A percentile compares a stretch with the other conserved stretches of the same genome.
Conservation (phyloP, 1,284 basidiomycete species). For the Ustilago bromivora region DNA sequence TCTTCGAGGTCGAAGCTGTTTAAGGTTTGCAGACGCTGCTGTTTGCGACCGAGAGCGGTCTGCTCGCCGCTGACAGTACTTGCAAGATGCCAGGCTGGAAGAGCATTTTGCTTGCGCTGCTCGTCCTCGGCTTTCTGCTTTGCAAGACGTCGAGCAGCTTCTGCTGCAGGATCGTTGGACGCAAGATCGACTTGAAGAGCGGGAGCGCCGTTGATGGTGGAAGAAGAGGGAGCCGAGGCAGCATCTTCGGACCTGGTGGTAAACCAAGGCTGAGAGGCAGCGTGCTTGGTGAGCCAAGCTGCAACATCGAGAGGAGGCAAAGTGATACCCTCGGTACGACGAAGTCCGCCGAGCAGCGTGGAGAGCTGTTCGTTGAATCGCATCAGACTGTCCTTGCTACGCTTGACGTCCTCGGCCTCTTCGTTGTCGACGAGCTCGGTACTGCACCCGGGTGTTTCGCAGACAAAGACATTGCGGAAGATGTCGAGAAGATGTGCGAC, state of each 20-base stretch:
- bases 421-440: constrained; percentile 90
- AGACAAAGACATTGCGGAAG: constrained; percentile 70
- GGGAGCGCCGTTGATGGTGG: constrained; percentile 38
- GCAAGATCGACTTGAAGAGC: constrained; percentile 64
- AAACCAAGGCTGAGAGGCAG: constrained; percentile 58
- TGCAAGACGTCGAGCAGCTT: constrained; percentile 71
- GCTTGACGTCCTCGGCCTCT: constrained; percentile 82
- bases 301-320: constrained; percentile 78
- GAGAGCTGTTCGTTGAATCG: constrained; percentile 92
- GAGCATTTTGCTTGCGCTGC: constrained; percentile 81
- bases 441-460: constrained; percentile 71
- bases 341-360: constrained; percentile 85
- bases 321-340: constrained; percentile 86
- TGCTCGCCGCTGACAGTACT: constrained; percentile 92
- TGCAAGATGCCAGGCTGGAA: constrained; percentile 92
- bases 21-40: constrained; percentile 40
- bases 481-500: constrained; percentile 82
- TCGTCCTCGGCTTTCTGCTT: constrained; percentile 59
- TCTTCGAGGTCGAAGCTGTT: constrained; percentile 38
- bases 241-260: constrained; percentile 22
- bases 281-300: constrained; percentile 62
- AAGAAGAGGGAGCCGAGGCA: constrained; percentile 27
- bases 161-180: constrained; percentile 55
- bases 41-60: constrained; percentile 79
- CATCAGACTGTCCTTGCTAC: constrained; percentile 93